Percentiles rank a stretch among this genome's conserved stretches.
Conservation (phyloP, 2,329 filamentous ascomycete species). For the Aspergillus aculeatinus region DNA sequence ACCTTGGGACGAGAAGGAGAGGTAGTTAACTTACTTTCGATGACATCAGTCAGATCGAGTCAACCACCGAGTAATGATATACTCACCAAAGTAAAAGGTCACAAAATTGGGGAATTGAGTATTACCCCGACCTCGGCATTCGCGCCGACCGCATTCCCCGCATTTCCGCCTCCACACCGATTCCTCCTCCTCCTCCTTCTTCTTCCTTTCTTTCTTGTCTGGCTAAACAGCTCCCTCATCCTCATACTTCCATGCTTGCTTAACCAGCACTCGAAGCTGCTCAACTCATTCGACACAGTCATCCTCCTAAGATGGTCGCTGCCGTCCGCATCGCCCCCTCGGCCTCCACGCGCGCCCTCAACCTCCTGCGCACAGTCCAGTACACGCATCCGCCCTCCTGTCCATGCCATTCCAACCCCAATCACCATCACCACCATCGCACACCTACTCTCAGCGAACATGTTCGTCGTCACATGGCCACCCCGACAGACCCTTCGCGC, state of each 20-base stretch:
- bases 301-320: constrained; percentile 33
- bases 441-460: constrained; percentile 51
- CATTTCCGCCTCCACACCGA: constrained; percentile 2
- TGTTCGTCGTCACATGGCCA: constrained; percentile 66
- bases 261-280: neutral
- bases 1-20: no score
- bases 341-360: constrained; percentile 50
- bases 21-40: no score
- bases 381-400: constrained; percentile 83
- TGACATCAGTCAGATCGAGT: no score
- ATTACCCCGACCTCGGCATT: neutral
- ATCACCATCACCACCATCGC: constrained; percentile 74
- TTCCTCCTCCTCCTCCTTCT: neutral
- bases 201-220: neutral
- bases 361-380: constrained; percentile 82
- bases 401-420: constrained; percentile 89
- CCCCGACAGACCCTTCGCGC: constrained; percentile 67
- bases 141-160: constrained; percentile 11
- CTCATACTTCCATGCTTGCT: neutral
- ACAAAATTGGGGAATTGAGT: neutral
- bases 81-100: no score
- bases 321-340: constrained; percentile 47
- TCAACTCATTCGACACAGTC: neutral
- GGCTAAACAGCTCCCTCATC: no score
- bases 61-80: no score